Evolutionary conservation across 768 basidiomycete genomes (phyloP), one percentile per base, ranked within the genome.

Genomic region (Lentinula boryana): DNA sequence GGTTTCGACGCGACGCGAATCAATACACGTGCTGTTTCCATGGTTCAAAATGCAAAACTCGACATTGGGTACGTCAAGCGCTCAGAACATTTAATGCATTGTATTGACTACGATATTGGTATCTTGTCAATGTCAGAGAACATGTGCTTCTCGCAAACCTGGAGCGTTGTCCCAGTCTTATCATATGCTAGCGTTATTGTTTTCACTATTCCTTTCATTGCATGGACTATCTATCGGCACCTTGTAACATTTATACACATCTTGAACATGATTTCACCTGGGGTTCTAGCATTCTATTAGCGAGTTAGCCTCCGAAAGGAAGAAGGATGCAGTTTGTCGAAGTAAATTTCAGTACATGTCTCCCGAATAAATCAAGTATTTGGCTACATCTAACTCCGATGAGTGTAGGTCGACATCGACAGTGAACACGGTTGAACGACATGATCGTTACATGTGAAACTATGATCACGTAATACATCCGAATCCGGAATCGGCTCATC

Each of bases 131-230:
- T 27, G 27, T 27, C 68, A 84, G 83, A 61, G 74, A 81, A 60
- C 78, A 77, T 62, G 81, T 79, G 50, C 66, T 82, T 33, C 72
- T 86, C 32, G 80, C 81, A 41, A 77, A 84, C 65, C 69, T 83
- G 18, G 71, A 82, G 62, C 73, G 77, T 52, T 81, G 80, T 27
- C 81, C 81, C 12, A 83, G 83, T 62, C 68, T 87, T 23, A 75
- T 87, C 62, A 77, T 87, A 65, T 84, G 80, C 21, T 86, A 76
- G 73, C 43, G 46, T 12, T 23, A 10, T 48, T 3, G n/a, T 46
- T 46, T 31, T 46, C 48, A 38, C 40, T 60, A 13, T 36, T 60
- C 15, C 18, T 52, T 32, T 18, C 48, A 51, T 52, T 43, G 35
- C 58, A 60, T 60, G 49, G 58, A 51, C 50, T 52, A 27, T 59